Evolutionary conservation across 768 basidiomycete genomes (phyloP).

Genomic region (Boletus subcaerulescens): DNA sequence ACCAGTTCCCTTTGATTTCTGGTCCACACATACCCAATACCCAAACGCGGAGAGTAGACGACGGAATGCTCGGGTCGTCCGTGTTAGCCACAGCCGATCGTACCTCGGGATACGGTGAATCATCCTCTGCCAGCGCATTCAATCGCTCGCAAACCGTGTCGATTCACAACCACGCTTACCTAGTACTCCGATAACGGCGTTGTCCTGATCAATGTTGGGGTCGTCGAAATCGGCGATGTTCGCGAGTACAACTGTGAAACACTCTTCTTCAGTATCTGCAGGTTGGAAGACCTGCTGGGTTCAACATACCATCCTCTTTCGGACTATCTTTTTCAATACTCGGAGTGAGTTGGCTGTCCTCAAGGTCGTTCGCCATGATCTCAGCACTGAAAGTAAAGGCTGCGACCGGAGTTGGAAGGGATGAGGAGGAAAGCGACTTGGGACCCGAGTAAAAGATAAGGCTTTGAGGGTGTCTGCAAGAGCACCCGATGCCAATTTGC

Average conservation of each 20-base stretch:
- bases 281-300: background rate
- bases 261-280: too few relatives aligned
- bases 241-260: slow-evolving; percentile 1
- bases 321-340: slow-evolving; percentile 13
- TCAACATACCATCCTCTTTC: slow-evolving; percentile 8
- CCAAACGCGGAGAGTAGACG: slow-evolving; percentile 58
- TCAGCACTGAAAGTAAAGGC: background rate
- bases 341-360: background rate
- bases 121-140: slow-evolving; percentile 45
- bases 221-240: slow-evolving; percentile 30
- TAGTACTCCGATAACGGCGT: slow-evolving; percentile 8
- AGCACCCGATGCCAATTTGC: background rate
- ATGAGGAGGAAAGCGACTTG: background rate
- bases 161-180: slow-evolving; percentile 10
- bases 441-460: too few relatives aligned
- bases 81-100: slow-evolving; percentile 73
- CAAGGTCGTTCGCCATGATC: slow-evolving; percentile 14
- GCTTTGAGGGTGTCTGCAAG: background rate
- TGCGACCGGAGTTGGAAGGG: background rate
- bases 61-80: slow-evolving; percentile 65
- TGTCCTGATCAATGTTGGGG: slow-evolving; percentile 34
- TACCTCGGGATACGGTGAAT: slow-evolving; percentile 85
- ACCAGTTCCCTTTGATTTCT: rapidly evolving
- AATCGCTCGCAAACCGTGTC: slow-evolving; percentile 10
- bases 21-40: slow-evolving; percentile 39